Base-by-base conservation (phyloP, 2,329 filamentous ascomycete species). In the Verticillium alfalfae region DNA sequence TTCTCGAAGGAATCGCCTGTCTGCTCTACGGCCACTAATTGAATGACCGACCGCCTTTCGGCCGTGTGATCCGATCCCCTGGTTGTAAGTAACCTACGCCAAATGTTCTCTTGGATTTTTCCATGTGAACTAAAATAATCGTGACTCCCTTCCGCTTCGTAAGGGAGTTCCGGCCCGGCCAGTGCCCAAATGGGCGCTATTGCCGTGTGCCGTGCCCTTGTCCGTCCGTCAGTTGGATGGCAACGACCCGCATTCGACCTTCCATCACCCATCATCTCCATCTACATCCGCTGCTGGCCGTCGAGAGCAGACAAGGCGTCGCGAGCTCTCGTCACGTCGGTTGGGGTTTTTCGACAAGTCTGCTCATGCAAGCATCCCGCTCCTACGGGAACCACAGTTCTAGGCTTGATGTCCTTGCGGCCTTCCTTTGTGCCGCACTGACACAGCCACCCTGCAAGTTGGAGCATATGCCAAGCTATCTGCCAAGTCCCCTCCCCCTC, bases 201-300 rank as follows among this genome's bases (percentile, higher is more conserved):
- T 16, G 39, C 13, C 39, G 39, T 12, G 16, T 41, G 18, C 39
- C 16, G 39, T 41, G 39, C 16, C 16, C 39, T 9, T 37, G 13
- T 37, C 13, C 36, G 36, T 37, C 36, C 15, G 16, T 16, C 39
- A n/a, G 2, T 5, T 13, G 7, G n/a, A 16, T 37, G 36, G 12
- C 3, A 12, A 37, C 12, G 36, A 37, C 36, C 36, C 36, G 36
- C 36, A 7, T 37, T 37, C 12, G 12, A 37, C 36, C 36, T 37
- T 12, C 36, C 36, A 12, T 37, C 22, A 9, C 39, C 39, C 56
- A 38, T 37, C 56, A 38, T 34, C 56, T 57, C 37, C 61, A 39
- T 63, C 39, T 36, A 38, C 59, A 59, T 34, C 52, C 52, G 34
- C 31, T 34, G 56, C 37, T 61, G 26, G 57, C 49, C n/a, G 45